Conservation (phyloP, 495 filamentous ascomycete species). For the Neurospora discreta region DNA sequence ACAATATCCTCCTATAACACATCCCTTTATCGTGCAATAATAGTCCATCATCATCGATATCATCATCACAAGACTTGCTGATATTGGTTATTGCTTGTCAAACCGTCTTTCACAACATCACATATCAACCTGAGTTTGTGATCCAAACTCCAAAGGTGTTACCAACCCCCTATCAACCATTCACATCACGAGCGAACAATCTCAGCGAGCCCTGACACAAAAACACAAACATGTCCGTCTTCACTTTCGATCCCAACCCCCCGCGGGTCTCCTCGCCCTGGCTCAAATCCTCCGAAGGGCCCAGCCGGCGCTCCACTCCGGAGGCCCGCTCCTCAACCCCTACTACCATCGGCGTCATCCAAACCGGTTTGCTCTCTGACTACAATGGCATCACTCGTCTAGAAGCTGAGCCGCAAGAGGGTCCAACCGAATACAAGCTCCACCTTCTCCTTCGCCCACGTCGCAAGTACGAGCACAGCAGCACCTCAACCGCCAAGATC, state of each 20-base stretch:
- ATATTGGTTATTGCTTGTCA: not conserved
- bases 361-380: conserved; percentile 49
- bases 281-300: conserved; percentile 42
- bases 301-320: conserved; percentile 16
- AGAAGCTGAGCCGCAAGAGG: conserved; percentile 85
- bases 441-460: conserved; percentile 79
- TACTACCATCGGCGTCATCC: conserved; percentile 17
- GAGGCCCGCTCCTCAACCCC: conserved; percentile 17
- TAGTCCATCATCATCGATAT: not conserved
- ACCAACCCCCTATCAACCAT: not conserved
- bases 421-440: conserved; percentile 91
- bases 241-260: conserved; percentile 85
- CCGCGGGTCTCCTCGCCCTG: conserved; percentile 84
- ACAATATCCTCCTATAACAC: conserved; percentile 19
- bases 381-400: conserved; percentile 60
- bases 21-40: conserved; percentile 12
- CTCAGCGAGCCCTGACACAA: not conserved
- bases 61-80: not conserved
- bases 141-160: not conserved
- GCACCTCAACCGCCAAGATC: conserved; percentile 25
- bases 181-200: not conserved
- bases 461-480: conserved; percentile 54
- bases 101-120: not conserved
- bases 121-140: not conserved
- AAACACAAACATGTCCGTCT: conserved; percentile 66